Base-by-base conservation (phyloP, 2,329 filamentous ascomycete species). In the Neurospora crassa region DNA sequence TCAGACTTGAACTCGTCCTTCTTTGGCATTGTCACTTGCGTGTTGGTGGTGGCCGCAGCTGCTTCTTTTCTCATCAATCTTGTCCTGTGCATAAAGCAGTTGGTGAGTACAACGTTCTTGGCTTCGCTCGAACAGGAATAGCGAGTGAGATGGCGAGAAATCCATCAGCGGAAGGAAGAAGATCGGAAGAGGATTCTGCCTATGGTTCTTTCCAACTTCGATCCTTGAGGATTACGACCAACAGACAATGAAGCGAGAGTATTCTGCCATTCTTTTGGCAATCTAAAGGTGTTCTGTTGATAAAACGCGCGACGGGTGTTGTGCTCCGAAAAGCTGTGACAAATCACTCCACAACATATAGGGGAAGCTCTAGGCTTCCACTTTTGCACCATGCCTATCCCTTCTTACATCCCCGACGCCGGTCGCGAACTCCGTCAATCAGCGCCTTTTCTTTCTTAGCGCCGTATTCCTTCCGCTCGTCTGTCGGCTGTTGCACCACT, bases 21-120 rank as follows among this genome's bases (percentile, higher is more conserved):
- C 40, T 74, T 74, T 43, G 45, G 70, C 24, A 41, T 72, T 14
- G 29, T 68, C 16, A 67, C 70, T 6, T 72, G 70, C 14, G 68
- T 73, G 2, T 18, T 74, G 45, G 24, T 73, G 8, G 59, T 71
- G 53, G 24, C 16, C 5, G 24, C 53, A 18, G 53, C 53, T 63
- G 53, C 53, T 29, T 63, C 53, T 63, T 24, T 63, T 16, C 14
- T 63, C 16, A 16, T 63, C 53, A 63, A 34, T 7, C 14, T 63
- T 29, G 53, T 2, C 12, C 24, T 63, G 24, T 63, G 53, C 24
- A 63, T 63, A 7, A 29, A 34, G 53, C 53, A 63, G 53, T 3
- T 63, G 14, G 14, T 63, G 7, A 2, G 53, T 34, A 14, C 53
- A 34, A 34, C 14, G 3, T 63, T 34, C 24, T 16, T 34, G 7